phyloP scores from a whole-genome alignment of 768 basidiomycete species.

The Xanthoconium stramineum region DNA sequence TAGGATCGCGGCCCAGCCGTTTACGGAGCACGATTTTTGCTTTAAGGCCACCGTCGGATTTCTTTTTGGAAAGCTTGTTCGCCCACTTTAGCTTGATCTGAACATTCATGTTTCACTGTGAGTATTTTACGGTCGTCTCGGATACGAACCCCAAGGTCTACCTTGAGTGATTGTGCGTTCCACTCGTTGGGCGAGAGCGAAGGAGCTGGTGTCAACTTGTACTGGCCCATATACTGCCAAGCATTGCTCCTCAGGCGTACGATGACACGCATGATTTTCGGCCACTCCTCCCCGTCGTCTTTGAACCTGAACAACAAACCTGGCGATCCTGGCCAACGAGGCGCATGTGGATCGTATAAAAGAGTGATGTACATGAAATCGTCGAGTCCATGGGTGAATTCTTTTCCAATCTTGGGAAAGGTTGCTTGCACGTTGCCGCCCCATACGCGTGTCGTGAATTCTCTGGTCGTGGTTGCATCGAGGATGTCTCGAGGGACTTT shows the following conservation, averaged over 20 bases:
- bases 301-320: conserved; percentile 9
- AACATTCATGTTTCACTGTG: neutral
- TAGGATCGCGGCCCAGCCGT: conserved; percentile 6
- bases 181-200: conserved; percentile 7
- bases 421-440: conserved; percentile 1
- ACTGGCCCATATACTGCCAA: conserved; percentile 10
- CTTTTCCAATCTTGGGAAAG: conserved; percentile 5
- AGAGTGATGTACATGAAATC: conserved; percentile 13
- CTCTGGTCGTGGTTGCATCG: conserved; percentile 3
- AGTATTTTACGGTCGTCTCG: too few species aligned
- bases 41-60: neutral
- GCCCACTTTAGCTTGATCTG: conserved; percentile 13
- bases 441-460: conserved; percentile 6
- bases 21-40: conserved; percentile 13
- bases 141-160: neutral
- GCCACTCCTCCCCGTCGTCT: conserved; percentile 7
- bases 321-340: conserved; percentile 14
- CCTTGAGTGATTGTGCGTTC: conserved; percentile 1
- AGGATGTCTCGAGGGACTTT: conserved; percentile 2
- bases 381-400: conserved; percentile 10
- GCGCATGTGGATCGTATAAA: conserved; percentile 8
- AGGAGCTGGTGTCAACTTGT: conserved; percentile 6
- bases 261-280: conserved; percentile 12
- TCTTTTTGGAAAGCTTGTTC: conserved; percentile 1
- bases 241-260: conserved; percentile 4